Conservation (phyloP, 2,329 filamentous ascomycete genomes). For the Aureobasidium pullulans region DNA sequence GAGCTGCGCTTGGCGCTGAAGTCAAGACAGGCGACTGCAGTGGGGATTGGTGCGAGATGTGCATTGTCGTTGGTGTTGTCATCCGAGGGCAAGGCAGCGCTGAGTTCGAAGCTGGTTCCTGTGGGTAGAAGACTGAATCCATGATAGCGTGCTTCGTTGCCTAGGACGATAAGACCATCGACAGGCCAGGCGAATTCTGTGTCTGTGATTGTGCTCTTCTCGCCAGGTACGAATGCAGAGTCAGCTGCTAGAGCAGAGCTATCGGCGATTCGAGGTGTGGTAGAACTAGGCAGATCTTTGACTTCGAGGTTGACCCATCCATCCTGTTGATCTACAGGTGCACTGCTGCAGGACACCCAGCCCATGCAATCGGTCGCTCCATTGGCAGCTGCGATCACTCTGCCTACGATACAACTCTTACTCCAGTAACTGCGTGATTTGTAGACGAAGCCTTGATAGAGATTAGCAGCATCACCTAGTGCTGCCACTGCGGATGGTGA, state of each 20-base stretch:
- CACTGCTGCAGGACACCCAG: slow-evolving; percentile 39
- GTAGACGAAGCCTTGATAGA: slow-evolving; percentile 50
- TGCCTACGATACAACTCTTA: slow-evolving; percentile 47
- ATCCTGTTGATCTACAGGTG: slow-evolving; percentile 34
- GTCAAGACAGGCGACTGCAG: not conserved
- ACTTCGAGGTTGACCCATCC: slow-evolving; percentile 46
- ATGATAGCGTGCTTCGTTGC: slow-evolving; percentile 22
- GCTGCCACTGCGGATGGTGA: slow-evolving; percentile 40
- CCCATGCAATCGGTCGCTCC: slow-evolving; percentile 47
- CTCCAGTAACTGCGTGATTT: slow-evolving; percentile 48
- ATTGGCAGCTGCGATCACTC: slow-evolving; percentile 42
- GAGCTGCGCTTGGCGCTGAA: slow-evolving; percentile 18
- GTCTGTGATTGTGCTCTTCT: slow-evolving; percentile 19
- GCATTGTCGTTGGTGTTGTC: not conserved
- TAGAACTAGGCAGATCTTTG: slow-evolving; percentile 24
- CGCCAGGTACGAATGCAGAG: slow-evolving; percentile 30
- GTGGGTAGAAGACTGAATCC: slow-evolving; percentile 18
- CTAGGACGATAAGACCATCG: slow-evolving; percentile 26
- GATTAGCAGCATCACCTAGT: slow-evolving; percentile 44
- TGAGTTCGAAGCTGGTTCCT: not conserved
- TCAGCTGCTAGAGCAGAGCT: slow-evolving; percentile 26
- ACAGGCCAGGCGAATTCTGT: slow-evolving; percentile 29
- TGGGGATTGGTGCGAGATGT: slow-evolving; percentile 5
- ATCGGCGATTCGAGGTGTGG: slow-evolving; percentile 29
- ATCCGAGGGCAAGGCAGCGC: not conserved